phyloP scores from a whole-genome alignment of 352 stramenopile genomes.

The Phytophthora sp. region DNA sequence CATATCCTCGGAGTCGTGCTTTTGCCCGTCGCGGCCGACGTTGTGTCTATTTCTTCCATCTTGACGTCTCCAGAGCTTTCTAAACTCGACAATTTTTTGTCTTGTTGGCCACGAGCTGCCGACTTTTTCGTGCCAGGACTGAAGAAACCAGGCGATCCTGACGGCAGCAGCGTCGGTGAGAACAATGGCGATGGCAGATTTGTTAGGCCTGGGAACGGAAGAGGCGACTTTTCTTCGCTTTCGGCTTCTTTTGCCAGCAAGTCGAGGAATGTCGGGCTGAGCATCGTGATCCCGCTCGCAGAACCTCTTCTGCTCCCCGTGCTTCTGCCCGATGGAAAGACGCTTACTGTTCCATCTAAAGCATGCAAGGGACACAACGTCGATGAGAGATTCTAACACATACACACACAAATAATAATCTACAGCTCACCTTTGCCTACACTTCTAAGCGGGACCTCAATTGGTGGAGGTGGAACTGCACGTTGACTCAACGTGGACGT shows the following conservation, averaged over 20 bases:
- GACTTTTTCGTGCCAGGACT: constrained; percentile 40
- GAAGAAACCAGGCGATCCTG: constrained; percentile 37
- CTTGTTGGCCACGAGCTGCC: constrained; percentile 24
- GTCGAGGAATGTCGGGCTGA: constrained; percentile 82
- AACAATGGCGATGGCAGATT: constrained; percentile 53
- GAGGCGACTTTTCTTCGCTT: constrained; percentile 61
- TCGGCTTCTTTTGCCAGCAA: constrained; percentile 57
- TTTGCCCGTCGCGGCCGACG: not conserved
- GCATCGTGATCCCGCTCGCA: constrained; percentile 45
- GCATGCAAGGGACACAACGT: constrained; percentile 17
- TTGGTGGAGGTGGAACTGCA: constrained; percentile 67
- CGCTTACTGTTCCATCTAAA: constrained; percentile 27
- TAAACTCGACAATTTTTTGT: constrained; percentile 25
- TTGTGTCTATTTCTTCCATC: constrained; percentile 30
- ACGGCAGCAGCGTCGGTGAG: constrained; percentile 36
- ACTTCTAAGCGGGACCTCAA: constrained; percentile 52
- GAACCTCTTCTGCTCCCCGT: constrained; percentile 37
- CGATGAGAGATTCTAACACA: constrained; percentile 28
- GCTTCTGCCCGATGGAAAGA: constrained; percentile 31
- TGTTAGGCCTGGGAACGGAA: constrained; percentile 39
- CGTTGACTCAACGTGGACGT: constrained; percentile 51
- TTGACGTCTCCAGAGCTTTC: constrained; percentile 23
- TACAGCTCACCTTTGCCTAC: constrained; percentile 42
- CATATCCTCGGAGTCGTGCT: constrained; percentile 61
- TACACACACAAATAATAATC: constrained; percentile 12